Percentiles rank a stretch among this genome's conserved stretches.
Conservation (phyloP, 805 yeast genomes). For the Candida khao-thaluensis region DNA sequence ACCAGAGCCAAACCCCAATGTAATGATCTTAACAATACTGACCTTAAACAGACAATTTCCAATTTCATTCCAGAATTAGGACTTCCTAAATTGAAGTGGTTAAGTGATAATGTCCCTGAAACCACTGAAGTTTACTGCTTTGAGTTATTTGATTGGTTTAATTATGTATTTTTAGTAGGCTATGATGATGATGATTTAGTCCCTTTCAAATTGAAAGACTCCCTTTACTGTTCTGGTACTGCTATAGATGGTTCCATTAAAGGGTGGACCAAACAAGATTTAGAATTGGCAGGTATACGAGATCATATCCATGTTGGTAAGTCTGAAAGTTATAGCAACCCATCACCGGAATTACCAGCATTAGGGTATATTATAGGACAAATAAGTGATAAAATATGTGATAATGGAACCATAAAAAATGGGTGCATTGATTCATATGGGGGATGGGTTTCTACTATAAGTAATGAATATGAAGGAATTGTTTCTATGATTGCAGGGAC, state of each 20-base stretch:
- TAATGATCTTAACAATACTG: constrained; percentile 22
- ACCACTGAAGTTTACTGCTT: constrained; percentile 33
- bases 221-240: constrained; percentile 5
- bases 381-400: constrained; percentile 1
- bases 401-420: constrained; percentile 27
- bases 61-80: constrained; percentile 57
- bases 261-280: constrained; percentile 46
- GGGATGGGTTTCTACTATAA: constrained; percentile 45
- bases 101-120: constrained; percentile 23
- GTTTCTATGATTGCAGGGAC: constrained; percentile 61
- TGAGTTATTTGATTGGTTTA: constrained; percentile 53
- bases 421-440: constrained; percentile 64
- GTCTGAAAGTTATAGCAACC: constrained; percentile 17
- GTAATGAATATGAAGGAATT: constrained; percentile 1
- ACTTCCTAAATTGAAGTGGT: constrained; percentile 48
- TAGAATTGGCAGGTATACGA: constrained; percentile 22
- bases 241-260: constrained; percentile 59
- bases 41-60: constrained; percentile 36
- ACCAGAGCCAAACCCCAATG: constrained; percentile 40
- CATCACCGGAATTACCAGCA: constrained; percentile 7
- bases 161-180: constrained; percentile 28
- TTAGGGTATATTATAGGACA: constrained; percentile 24
- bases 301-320: constrained; percentile 28
- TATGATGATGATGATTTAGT: constrained; percentile 5
- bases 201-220: constrained; percentile 8